Evolutionary conservation across 2,329 filamentous ascomycete genomes (phyloP).

Genomic region (Leptosphaerulina australis): DNA sequence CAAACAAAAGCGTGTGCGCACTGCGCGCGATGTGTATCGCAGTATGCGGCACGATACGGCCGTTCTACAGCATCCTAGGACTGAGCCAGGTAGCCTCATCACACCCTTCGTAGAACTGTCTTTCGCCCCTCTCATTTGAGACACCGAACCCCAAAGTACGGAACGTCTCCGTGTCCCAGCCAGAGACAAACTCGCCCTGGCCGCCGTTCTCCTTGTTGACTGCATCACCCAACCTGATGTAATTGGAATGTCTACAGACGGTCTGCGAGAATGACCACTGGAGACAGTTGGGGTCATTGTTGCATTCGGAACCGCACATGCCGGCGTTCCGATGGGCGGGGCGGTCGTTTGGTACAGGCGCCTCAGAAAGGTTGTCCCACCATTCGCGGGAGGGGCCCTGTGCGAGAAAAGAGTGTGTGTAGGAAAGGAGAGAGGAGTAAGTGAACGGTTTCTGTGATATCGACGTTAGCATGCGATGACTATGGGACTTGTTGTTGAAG

Average conservation of each 20-base stretch:
- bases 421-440: constrained; percentile 47
- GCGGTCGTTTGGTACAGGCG: constrained; percentile 43
- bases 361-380: constrained; percentile 46
- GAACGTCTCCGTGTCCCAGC: constrained; percentile 49
- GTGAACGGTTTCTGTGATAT: constrained; percentile 44
- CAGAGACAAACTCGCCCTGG: constrained; percentile 47
- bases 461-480: constrained; percentile 1
- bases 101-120: constrained; percentile 43
- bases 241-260: constrained; percentile 47
- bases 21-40: background rate
- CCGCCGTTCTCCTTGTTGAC: constrained; percentile 42
- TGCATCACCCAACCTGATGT: constrained; percentile 43
- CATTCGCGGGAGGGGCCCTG: constrained; percentile 41
- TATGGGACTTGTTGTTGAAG: too few relatives aligned
- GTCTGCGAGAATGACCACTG: constrained; percentile 48
- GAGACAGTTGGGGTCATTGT: constrained; percentile 40
- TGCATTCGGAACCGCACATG: constrained; percentile 45
- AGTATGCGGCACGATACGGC: constrained; percentile 4
- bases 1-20: constrained; percentile 6
- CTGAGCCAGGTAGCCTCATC: constrained; percentile 49
- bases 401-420: constrained; percentile 44
- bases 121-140: constrained; percentile 40
- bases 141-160: constrained; percentile 44
- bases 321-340: constrained; percentile 43
- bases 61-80: constrained; percentile 31